phyloP scores from a whole-genome alignment of 495 filamentous ascomycete species.

The Annulohypoxylon moriforme region DNA sequence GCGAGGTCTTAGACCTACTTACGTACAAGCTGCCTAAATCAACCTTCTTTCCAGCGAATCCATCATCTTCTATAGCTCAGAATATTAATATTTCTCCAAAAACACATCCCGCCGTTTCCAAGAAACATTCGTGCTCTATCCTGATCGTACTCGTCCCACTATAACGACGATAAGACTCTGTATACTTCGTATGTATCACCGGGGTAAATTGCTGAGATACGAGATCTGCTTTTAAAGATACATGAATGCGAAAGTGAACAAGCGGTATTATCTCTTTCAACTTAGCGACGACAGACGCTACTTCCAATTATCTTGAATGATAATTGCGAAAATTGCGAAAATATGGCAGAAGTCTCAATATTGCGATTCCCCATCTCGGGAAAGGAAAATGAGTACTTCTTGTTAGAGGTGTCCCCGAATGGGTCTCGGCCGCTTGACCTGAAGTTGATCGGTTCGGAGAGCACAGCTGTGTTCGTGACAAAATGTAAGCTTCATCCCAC shows the following conservation, averaged over 20 bases:
- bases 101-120: neutral
- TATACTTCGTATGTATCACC: neutral
- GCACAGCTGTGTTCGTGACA: conserved; percentile 45
- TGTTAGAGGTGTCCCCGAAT: conserved; percentile 40
- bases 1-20: neutral
- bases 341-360: conserved; percentile 39
- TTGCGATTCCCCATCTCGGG: conserved; percentile 46
- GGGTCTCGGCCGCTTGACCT: conserved; percentile 46
- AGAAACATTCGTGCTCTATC: neutral
- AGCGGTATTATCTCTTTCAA: neutral
- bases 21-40: neutral
- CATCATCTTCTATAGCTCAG: neutral
- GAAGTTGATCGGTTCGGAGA: conserved; percentile 46
- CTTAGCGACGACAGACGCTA: neutral
- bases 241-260: neutral
- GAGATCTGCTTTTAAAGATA: neutral
- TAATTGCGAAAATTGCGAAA: neutral
- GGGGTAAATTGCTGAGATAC: neutral
- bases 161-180: neutral
- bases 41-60: neutral
- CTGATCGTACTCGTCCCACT: conserved; percentile 4
- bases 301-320: neutral
- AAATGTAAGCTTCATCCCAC: conserved; percentile 43
- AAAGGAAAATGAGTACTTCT: conserved; percentile 40
- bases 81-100: neutral